Percentiles rank a stretch among this genome's conserved stretches.
Conservation (phyloP, 23 red algal genomes). For the Cyanidiococcus yangmingshanensis region DNA sequence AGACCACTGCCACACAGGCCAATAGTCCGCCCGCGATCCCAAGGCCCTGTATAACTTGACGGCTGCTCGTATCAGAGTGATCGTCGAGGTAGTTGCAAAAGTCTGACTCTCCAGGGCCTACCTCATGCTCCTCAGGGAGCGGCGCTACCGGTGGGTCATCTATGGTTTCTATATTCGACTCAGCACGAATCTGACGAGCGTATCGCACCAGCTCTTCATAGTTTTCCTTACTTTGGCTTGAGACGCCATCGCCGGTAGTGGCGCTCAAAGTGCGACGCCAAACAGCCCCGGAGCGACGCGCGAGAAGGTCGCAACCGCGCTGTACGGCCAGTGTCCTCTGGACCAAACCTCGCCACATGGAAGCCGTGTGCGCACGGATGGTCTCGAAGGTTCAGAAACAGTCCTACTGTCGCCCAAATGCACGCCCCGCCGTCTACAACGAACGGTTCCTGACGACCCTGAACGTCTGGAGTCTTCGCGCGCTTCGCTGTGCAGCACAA, state of each 20-base stretch:
- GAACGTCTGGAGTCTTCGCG: no score
- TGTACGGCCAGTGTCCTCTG: no score
- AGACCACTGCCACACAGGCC: slow-evolving; percentile 10
- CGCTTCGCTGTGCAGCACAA: no score
- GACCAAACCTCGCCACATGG: no score
- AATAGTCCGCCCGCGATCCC: slow-evolving; percentile 25
- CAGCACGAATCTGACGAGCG: slow-evolving; percentile 30
- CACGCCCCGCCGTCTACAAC: no score
- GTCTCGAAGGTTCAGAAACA: no score
- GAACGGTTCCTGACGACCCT: no score
- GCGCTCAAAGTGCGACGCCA: neutral
- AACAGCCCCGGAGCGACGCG: neutral
- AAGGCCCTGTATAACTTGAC: slow-evolving; percentile 31
- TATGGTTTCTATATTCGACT: slow-evolving; percentile 34
- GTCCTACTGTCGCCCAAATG: no score
- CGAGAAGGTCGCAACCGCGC: no score
- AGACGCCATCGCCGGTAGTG: neutral
- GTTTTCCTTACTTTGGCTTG: neutral
- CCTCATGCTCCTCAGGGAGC: slow-evolving; percentile 50
- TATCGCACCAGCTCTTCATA: slow-evolving; percentile 5
- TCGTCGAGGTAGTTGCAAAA: slow-evolving; percentile 73
- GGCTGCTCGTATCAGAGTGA: slow-evolving; percentile 39
- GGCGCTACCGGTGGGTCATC: slow-evolving; percentile 51
- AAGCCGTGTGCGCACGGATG: no score
- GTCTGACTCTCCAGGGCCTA: slow-evolving; percentile 47